A percentile compares a stretch with the other conserved stretches of the same genome.
phyloP scores from a whole-genome alignment of 129 eudicot species.

The Mikania micrantha region DNA sequence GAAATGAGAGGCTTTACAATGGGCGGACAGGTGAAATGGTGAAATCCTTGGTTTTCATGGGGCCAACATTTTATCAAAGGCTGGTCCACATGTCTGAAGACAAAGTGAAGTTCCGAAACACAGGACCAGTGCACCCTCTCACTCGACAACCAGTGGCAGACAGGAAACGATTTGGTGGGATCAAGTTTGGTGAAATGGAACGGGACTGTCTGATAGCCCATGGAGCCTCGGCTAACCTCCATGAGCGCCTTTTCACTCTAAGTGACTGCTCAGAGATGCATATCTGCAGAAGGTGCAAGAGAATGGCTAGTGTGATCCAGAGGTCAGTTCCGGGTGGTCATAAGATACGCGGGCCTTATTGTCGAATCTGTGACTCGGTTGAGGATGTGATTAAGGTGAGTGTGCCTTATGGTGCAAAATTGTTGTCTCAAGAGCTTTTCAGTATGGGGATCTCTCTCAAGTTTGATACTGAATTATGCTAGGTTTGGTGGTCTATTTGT shows the following conservation, averaged over 20 bases:
- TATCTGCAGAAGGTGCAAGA: slow-evolving; percentile 64
- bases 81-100: slow-evolving; percentile 87
- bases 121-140: slow-evolving; percentile 87
- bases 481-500: neutral
- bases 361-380: slow-evolving; percentile 63
- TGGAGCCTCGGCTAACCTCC: slow-evolving; percentile 79
- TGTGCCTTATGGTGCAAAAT: slow-evolving; percentile 91
- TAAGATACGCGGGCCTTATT: slow-evolving; percentile 76
- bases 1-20: slow-evolving; percentile 63
- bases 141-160: slow-evolving; percentile 96
- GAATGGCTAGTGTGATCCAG: slow-evolving; percentile 64
- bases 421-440: slow-evolving; percentile 73
- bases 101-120: slow-evolving; percentile 79
- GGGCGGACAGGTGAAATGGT: slow-evolving; percentile 81
- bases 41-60: slow-evolving; percentile 66
- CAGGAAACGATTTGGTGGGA: slow-evolving; percentile 80
- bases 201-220: slow-evolving; percentile 84
- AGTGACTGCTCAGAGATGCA: slow-evolving; percentile 82
- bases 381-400: slow-evolving; percentile 62
- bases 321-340: slow-evolving; percentile 54
- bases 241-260: slow-evolving; percentile 81
- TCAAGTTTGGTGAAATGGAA: slow-evolving; percentile 84
- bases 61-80: slow-evolving; percentile 83
- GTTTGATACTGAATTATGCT: slow-evolving; percentile 69
- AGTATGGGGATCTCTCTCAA: slow-evolving; percentile 84